These are phyloP conservation scores for Macrolepiota fuliginosa DNA, from an alignment of 768 basidiomycete species.

Conservation along the genomic window DNA sequence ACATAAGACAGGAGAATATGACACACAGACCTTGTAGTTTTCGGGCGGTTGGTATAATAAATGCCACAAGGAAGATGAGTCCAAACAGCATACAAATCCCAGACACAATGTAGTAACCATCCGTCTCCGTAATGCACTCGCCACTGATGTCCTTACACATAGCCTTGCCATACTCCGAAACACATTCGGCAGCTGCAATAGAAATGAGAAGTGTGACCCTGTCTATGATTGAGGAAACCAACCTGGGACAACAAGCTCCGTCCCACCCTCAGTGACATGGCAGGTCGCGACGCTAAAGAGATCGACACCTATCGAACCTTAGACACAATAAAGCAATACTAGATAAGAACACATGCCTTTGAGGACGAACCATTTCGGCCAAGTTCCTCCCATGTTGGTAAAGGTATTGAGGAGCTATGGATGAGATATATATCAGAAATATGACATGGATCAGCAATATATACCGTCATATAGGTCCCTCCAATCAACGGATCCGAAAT, in stretches of 20 bases:
- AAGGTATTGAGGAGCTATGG: conserved; percentile 89
- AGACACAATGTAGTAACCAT: conserved; percentile 91
- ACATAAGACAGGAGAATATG: background rate
- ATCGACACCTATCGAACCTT: conserved; percentile 65
- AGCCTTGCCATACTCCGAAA: conserved; percentile 87
- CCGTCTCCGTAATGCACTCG: conserved; percentile 75
- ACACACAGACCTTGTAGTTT: conserved; percentile 74
- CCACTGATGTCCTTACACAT: conserved; percentile 75
- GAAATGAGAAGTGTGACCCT: conserved; percentile 14
- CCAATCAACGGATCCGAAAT: conserved; percentile 96
- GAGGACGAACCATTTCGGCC: conserved; percentile 96
- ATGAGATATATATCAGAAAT: conserved; percentile 4
- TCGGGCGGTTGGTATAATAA: conserved; percentile 81
- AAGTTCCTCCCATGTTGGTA: conserved; percentile 95
- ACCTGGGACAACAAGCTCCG: conserved; percentile 57
- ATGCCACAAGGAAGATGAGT: conserved; percentile 66
- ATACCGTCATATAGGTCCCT: conserved; percentile 98
- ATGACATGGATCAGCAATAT: conserved; percentile 21
- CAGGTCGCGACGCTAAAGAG: conserved; percentile 84
- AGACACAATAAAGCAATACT: conserved; percentile 13
- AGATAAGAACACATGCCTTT: conserved; percentile 51
- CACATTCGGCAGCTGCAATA: conserved; percentile 75
- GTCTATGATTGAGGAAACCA: conserved; percentile 7
- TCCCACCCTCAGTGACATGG: conserved; percentile 57
- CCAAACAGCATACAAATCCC: conserved; percentile 78